Evolutionary conservation across 1,284 basidiomycete species (phyloP), one percentile per base, ranked within the genome.

Genomic region (Anthracocystis setariae): DNA sequence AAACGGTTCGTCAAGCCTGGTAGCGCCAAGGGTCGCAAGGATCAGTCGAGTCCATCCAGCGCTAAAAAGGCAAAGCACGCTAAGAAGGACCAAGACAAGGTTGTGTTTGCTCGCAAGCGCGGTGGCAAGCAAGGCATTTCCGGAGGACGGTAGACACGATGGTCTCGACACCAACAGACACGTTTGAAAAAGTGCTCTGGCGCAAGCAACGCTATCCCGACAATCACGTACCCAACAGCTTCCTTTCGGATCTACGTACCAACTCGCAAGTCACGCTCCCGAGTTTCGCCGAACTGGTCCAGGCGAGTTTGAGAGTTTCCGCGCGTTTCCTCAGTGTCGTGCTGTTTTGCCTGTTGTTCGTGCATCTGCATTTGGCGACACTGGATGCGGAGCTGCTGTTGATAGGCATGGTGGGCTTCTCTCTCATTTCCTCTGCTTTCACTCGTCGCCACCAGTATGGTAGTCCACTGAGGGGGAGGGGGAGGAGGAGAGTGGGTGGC

Each of bases 141-240:
- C 40, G 59, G 59, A 17, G 51, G 61, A 13, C 43, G 50, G 20
- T 58, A 46, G 42, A 37, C 27, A 21, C 18, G 20, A 51, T 50
- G 48, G n/a, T 25, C 3, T 20, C 18, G 13, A 38, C 13, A n/a
- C 5, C 8, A 24, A 18, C 24, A 21, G 46, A 53, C 8, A 3
- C 23, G 13, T 95, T 92, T 91, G 88, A 90, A 80, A 91, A 90
- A 79, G 86, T 91, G n/a, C 87, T 97, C 18, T 96, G 93, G 92
- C 89, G 89, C 79, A 85, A 83, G 64, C 91, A 91, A 79, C 85
- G 87, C 5, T 91, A 87, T 80, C 89, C 91, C 15, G 94, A 96
- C 84, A 93, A 94, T 82, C 89, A 93, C 84, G 90, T 96, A 49
- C 90, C 91, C 10, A 84, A 85, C 2, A 86, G 88, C 9, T 96